phyloP scores from a whole-genome alignment of 2,329 filamentous ascomycete species.

The Colletotrichum spinosum region DNA sequence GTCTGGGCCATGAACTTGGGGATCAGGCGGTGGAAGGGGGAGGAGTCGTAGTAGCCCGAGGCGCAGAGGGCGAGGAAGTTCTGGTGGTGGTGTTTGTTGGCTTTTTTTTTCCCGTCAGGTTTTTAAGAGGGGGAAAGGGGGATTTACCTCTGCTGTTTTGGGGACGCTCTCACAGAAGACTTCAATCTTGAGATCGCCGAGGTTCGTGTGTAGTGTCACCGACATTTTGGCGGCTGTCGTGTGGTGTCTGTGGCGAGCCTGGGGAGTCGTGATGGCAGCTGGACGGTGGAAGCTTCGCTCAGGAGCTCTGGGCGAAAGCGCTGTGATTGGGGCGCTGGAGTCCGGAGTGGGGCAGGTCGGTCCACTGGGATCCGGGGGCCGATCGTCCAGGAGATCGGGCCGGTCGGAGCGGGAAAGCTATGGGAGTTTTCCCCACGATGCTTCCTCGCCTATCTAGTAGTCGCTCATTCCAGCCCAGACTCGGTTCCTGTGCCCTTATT shows the following conservation, averaged over 20 bases:
- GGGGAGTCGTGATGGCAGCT: background rate
- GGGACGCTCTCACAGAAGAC: conserved; percentile 96
- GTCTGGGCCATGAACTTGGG: conserved; percentile 85
- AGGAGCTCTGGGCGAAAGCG: conserved; percentile 22
- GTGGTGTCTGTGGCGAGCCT: background rate
- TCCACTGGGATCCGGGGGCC: conserved; percentile 15
- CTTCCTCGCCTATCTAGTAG: too few species aligned
- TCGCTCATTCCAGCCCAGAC: too few species aligned
- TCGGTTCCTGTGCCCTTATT: too few species aligned
- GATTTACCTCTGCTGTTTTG: conserved; percentile 83
- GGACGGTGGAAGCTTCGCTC: conserved; percentile 1
- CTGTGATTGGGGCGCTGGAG: conserved; percentile 3
- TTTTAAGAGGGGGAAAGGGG: conserved; percentile 3
- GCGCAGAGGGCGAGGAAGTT: conserved; percentile 92
- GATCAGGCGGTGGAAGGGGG: conserved; percentile 84
- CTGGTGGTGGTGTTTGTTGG: conserved; percentile 52
- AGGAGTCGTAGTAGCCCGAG: conserved; percentile 79
- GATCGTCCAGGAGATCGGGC: background rate
- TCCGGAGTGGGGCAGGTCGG: background rate
- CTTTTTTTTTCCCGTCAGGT: background rate
- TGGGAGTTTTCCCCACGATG: too few species aligned
- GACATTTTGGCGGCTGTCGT: conserved; percentile 60
- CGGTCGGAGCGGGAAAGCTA: too few species aligned
- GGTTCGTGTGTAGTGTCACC: conserved; percentile 84
- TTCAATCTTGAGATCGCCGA: conserved; percentile 93